Percentiles rank a stretch among this genome's conserved stretches.
Conservation (phyloP, 306 rosid genomes). For the Geum urbanum region DNA sequence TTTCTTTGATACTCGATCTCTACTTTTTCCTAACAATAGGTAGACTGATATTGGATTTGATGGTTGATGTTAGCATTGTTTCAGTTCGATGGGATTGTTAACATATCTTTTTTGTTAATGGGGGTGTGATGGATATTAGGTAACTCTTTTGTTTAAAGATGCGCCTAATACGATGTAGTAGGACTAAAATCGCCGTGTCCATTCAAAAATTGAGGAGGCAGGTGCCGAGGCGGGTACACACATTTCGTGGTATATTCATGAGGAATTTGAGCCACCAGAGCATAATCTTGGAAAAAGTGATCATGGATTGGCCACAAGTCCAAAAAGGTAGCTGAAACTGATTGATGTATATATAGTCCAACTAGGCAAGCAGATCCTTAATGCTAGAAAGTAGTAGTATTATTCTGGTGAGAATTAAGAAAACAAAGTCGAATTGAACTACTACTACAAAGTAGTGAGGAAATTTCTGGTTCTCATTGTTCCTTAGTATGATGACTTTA, state of each 20-base stretch:
- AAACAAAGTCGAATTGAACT: background rate
- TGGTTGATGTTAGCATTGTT: too few relatives aligned
- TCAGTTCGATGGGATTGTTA: too few relatives aligned
- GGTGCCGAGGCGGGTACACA: background rate
- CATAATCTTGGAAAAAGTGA: constrained; percentile 23
- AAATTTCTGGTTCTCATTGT: too few relatives aligned
- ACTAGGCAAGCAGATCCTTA: background rate
- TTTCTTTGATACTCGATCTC: too few relatives aligned
- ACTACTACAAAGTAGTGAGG: background rate
- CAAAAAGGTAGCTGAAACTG: background rate
- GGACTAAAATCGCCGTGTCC: background rate
- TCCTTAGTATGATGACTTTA: background rate
- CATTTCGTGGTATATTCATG: background rate
- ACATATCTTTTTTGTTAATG: too few relatives aligned
- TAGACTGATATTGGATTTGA: too few relatives aligned
- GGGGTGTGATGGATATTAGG: too few relatives aligned
- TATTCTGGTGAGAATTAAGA: background rate
- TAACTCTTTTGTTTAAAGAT: too few relatives aligned
- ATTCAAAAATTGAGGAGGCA: constrained; percentile 26
- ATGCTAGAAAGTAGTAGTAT: too few relatives aligned
- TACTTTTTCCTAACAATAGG: too few relatives aligned
- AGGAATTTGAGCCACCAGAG: constrained; percentile 17
- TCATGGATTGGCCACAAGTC: constrained; percentile 21
- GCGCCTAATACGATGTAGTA: too few relatives aligned
- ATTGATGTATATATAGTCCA: background rate